Percentiles rank a stretch among this genome's conserved stretches.
Evolutionary conservation across 768 basidiomycete genomes (phyloP).

Genomic region (Lentinula raphanica): DNA sequence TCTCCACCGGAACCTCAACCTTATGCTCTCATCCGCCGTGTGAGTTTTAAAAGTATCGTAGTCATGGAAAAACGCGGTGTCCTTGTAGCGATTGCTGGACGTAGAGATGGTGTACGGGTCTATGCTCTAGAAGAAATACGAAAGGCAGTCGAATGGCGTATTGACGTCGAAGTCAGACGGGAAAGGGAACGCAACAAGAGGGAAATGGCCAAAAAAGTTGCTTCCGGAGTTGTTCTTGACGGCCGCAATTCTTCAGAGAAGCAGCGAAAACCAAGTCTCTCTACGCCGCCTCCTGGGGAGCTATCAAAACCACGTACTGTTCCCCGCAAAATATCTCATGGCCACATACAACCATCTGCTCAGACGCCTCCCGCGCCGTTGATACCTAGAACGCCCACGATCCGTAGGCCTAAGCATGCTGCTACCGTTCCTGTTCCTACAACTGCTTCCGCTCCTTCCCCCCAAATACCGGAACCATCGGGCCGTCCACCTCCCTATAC

Average conservation of each 20-base stretch:
- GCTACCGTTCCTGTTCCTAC: constrained; percentile 22
- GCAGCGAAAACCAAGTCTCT: constrained; percentile 41
- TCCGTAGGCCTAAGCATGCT: constrained; percentile 28
- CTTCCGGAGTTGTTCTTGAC: constrained; percentile 25
- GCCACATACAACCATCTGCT: constrained; percentile 17
- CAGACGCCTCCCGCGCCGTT: constrained; percentile 26
- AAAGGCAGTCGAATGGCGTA: constrained; percentile 82
- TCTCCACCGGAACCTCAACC: constrained; percentile 73
- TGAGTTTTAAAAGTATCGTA: constrained; percentile 81
- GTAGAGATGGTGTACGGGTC: constrained; percentile 81
- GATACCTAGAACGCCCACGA: constrained; percentile 39
- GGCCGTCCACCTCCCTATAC: constrained; percentile 69
- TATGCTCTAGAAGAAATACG: constrained; percentile 86
- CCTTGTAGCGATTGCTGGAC: constrained; percentile 83
- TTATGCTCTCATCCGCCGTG: constrained; percentile 76
- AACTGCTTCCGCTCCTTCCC: constrained; percentile 13
- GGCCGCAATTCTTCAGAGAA: constrained; percentile 42
- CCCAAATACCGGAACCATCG: constrained; percentile 26
- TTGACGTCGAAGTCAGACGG: constrained; percentile 71
- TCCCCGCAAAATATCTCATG: constrained; percentile 37
- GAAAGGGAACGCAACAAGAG: constrained; percentile 69
- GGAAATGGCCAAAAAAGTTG: constrained; percentile 57
- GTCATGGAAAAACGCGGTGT: constrained; percentile 92
- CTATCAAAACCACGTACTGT: constrained; percentile 21
- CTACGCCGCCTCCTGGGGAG: constrained; percentile 41